Percentiles rank a stretch among this genome's conserved stretches.
phyloP scores from a whole-genome alignment of 108 stramenopile species.

The Parmales sp. region DNA sequence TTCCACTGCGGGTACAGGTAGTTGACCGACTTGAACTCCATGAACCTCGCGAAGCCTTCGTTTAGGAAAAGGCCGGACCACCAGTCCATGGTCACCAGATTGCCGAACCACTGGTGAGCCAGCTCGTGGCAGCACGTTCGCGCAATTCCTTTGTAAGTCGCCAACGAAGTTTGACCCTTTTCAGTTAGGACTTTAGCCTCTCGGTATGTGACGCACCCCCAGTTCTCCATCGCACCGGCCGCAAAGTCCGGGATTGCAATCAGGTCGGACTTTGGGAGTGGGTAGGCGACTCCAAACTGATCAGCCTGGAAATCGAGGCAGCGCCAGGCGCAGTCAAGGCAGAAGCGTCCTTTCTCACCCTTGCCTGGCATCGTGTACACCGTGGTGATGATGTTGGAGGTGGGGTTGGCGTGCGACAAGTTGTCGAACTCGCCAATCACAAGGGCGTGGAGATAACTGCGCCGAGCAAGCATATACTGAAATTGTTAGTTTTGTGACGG shows the following conservation, averaged over 20 bases:
- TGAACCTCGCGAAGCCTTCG: slow-evolving; percentile 55
- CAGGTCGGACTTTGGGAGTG: slow-evolving; percentile 54
- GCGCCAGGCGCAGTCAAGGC: slow-evolving; percentile 33
- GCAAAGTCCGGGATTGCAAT: slow-evolving; percentile 62
- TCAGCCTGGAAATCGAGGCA: slow-evolving; percentile 47
- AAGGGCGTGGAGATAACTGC: slow-evolving; percentile 58
- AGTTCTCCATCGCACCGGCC: slow-evolving; percentile 70
- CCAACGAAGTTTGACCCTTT: slow-evolving; percentile 9
- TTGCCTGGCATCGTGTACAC: slow-evolving; percentile 56
- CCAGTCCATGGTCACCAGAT: slow-evolving; percentile 58
- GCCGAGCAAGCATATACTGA: too few species aligned
- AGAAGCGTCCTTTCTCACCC: slow-evolving; percentile 38
- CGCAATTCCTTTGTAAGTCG: slow-evolving; percentile 24
- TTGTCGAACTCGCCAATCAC: slow-evolving; percentile 51
- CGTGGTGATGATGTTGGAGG: slow-evolving; percentile 22
- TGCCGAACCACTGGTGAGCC: slow-evolving; percentile 71
- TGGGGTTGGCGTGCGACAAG: slow-evolving; percentile 24
- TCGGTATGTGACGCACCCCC: slow-evolving; percentile 60
- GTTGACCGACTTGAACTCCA: slow-evolving; percentile 37
- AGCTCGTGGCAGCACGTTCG: slow-evolving; percentile 20
- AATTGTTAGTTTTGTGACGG: too few species aligned
- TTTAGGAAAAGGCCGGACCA: slow-evolving; percentile 67
- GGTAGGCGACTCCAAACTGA: slow-evolving; percentile 35
- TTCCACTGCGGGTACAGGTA: slow-evolving; percentile 50
- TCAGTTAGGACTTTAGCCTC: slow-evolving; percentile 42